A percentile compares a stretch with the other conserved stretches of the same genome.
Evolutionary conservation across 495 filamentous ascomycete genomes (phyloP).

Genomic region (Achaetomiella virescens): DNA sequence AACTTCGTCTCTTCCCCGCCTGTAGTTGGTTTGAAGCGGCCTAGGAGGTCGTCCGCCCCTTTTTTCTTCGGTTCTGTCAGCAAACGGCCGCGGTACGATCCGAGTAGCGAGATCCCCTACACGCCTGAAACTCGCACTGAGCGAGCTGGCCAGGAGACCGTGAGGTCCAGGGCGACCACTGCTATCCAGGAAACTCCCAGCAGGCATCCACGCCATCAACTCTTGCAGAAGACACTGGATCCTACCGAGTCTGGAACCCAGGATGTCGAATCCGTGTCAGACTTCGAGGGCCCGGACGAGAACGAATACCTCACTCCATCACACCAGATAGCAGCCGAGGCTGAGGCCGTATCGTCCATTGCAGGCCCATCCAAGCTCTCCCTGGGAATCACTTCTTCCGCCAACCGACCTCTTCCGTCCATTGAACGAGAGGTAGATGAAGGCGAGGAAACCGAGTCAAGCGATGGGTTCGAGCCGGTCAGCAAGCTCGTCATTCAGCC

Average conservation of each 20-base stretch:
- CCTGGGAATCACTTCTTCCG: too few relatives aligned
- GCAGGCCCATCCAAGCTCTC: background rate
- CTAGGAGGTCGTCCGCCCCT: background rate
- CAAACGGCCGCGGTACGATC: conserved; percentile 18
- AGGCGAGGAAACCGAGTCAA: background rate
- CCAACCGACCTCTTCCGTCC: background rate
- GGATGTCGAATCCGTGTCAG: background rate
- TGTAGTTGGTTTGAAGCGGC: conserved; percentile 6
- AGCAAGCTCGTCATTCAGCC: background rate
- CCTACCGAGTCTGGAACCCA: conserved; percentile 3
- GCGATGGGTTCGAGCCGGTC: background rate
- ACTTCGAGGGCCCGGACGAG: background rate
- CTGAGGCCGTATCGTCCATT: background rate
- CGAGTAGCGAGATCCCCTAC: background rate
- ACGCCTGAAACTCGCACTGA: background rate
- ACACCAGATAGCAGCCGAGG: conserved; percentile 26
- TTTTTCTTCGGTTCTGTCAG: background rate
- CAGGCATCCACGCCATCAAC: background rate
- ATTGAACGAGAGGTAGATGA: background rate
- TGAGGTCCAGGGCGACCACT: background rate
- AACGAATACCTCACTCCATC: conserved; percentile 20
- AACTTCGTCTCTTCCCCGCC: conserved; percentile 26
- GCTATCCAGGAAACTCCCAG: background rate
- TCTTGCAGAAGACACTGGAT: background rate
- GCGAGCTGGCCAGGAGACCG: background rate